Evolutionary conservation across 2,329 filamentous ascomycete species (phyloP).

Genomic region (Nemania bipapillata): DNA sequence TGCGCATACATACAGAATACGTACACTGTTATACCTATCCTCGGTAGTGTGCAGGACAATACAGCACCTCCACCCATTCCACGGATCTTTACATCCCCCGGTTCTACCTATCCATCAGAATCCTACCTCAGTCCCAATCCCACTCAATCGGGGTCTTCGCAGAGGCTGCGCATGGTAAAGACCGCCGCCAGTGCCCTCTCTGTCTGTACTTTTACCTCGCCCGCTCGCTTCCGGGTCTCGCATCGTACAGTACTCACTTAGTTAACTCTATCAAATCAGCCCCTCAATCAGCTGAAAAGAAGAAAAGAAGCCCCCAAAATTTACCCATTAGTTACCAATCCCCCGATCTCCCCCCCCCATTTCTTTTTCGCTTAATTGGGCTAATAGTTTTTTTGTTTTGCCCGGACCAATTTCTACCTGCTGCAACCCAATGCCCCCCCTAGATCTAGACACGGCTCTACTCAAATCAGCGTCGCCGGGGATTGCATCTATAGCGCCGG

Average conservation of each 20-base stretch:
- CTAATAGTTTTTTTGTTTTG: conserved; percentile 18
- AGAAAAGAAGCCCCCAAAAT: conserved; percentile 26
- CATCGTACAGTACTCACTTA: conserved; percentile 1
- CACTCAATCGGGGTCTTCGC: background rate
- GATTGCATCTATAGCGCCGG: background rate
- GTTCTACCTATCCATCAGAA: background rate
- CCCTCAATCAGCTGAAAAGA: conserved; percentile 34
- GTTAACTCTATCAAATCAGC: conserved; percentile 18
- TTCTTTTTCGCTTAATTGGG: conserved; percentile 27
- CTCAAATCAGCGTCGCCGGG: conserved; percentile 12
- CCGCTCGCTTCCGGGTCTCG: conserved; percentile 4
- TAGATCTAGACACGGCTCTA: conserved; percentile 9
- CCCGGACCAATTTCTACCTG: background rate
- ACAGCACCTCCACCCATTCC: no score
- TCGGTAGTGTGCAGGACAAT: no score
- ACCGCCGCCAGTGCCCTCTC: background rate
- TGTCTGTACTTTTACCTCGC: conserved; percentile 5
- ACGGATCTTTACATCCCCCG: background rate
- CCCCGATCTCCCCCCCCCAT: conserved; percentile 4
- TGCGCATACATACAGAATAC: background rate
- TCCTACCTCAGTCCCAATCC: conserved; percentile 2
- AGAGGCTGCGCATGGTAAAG: background rate
- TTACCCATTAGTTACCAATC: conserved; percentile 20
- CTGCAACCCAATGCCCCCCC: conserved; percentile 5
- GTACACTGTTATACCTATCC: background rate